phyloP scores from a whole-genome alignment of 2,329 filamentous ascomycete genomes.

The Penicillium capsulatum region DNA sequence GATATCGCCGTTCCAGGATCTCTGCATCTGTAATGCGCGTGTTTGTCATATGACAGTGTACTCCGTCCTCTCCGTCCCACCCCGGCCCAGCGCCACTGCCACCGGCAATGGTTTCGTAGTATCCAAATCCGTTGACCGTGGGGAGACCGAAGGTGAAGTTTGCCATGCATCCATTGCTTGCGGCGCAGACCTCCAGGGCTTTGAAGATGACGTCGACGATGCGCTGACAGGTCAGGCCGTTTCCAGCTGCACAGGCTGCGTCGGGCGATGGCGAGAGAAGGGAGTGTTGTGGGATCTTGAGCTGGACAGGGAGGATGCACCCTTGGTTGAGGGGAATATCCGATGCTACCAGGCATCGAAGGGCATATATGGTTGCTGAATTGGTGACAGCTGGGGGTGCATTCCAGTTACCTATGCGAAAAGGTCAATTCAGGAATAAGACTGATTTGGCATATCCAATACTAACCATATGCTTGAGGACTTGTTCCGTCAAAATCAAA shows the following conservation, averaged over 20 bases:
- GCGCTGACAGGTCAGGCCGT: no score
- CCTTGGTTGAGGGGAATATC: conserved; percentile 82
- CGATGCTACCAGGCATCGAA: conserved; percentile 69
- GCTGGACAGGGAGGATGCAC: conserved; percentile 69
- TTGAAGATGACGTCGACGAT: conserved; percentile 65
- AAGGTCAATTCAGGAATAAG: not conserved
- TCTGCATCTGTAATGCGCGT: conserved; percentile 78
- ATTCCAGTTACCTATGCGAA: conserved; percentile 59
- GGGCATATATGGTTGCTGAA: conserved; percentile 75
- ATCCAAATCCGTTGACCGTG: conserved; percentile 55
- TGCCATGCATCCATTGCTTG: conserved; percentile 71
- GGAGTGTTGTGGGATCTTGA: no score
- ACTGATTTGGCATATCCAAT: conserved; percentile 1
- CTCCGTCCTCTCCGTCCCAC: conserved; percentile 70
- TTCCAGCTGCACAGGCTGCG: no score
- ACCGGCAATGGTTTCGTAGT: conserved; percentile 79
- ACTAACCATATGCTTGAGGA: conserved; percentile 54
- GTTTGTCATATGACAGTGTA: conserved; percentile 85
- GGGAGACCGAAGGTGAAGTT: conserved; percentile 46
- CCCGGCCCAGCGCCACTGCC: conserved; percentile 68
- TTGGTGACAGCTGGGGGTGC: conserved; percentile 73
- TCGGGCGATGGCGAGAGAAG: no score
- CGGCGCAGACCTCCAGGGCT: conserved; percentile 71
- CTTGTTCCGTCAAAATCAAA: conserved; percentile 77
- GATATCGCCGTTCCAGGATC: conserved; percentile 72